Evolutionary conservation across 352 stramenopile species (phyloP), one percentile per base, ranked within the genome.

Genomic region (Globisporangium viniferum): DNA sequence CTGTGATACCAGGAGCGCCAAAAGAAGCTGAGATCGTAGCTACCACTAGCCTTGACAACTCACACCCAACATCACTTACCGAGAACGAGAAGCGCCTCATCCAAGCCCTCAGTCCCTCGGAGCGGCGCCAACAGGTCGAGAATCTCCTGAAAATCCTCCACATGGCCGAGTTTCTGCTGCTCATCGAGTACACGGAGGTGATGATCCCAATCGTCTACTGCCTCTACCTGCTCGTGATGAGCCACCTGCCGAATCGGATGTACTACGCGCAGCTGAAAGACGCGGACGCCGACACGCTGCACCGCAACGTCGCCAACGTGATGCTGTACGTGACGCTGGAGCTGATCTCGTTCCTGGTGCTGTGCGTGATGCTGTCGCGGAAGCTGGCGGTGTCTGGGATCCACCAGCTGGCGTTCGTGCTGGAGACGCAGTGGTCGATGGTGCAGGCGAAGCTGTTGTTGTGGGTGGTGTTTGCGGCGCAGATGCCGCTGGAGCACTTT

Each of bases 381-480:
- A 68, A 66, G 35, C 69, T 74, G 20, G 22, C 9, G 2, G 15
- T 56, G n/a, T 62, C 57, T 1, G 10, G 57, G 9, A 2, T 80
- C 9, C 54, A 46, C 2, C 72, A 79, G 33, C 35, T 84, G 1
- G 66, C 67, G 1, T 84, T 86, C 39, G 59, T 86, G 36, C 56
- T 86, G 15, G 66, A 71, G 9, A 69, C 64, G 24, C 76, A 84
- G 6, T 67, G 48, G 22, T 64, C 67, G 20, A 64, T 73, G 39
- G 49, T 86, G 0, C 76, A 81, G 41, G 55, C 44, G 0, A 82
- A 78, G 29, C 41, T 86, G 9, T 27, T 80, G 9, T 60, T 82
- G n/a, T 80, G 75, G 75, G 66, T 81, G 5, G 60, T 78, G 10
- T 75, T 77, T 60, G 70, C 71, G 8, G 44, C 74, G 2, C 75